These are phyloP conservation scores for Zizania palustris DNA, from an alignment of 202 grass and related monocot species.

Conservation along the genomic window DNA sequence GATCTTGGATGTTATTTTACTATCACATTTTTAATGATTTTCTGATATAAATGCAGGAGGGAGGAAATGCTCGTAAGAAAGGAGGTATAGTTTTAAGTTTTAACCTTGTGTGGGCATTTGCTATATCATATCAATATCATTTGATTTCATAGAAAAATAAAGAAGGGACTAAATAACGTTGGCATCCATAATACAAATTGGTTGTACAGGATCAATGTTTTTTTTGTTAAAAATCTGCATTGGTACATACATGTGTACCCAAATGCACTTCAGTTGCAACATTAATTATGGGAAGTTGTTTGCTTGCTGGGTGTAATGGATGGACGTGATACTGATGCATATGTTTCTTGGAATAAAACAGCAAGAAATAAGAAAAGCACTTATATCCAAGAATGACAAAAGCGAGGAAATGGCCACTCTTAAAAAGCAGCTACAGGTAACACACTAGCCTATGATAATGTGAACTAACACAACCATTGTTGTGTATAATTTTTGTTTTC, in stretches of 20 bases:
- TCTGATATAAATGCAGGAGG: conserved; percentile 64
- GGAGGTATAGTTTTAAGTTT: conserved; percentile 64
- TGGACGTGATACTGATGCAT: conserved; percentile 25
- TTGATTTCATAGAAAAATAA: background rate
- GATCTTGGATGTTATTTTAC: conserved; percentile 33
- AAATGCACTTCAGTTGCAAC: background rate
- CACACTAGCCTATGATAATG: conserved; percentile 19
- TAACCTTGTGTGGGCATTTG: conserved; percentile 22
- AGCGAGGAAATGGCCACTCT: conserved; percentile 68
- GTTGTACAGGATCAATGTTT: background rate
- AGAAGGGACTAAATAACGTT: background rate
- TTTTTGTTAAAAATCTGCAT: background rate
- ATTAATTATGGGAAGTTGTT: background rate
- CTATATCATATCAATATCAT: conserved; percentile 1
- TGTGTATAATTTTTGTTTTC: conserved; percentile 37
- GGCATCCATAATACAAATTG: conserved; percentile 22
- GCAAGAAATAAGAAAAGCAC: conserved; percentile 84
- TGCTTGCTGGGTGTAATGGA: conserved; percentile 17
- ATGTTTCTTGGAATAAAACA: conserved; percentile 50
- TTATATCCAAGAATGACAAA: conserved; percentile 75
- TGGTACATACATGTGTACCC: conserved; percentile 2
- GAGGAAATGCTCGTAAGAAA: conserved; percentile 85
- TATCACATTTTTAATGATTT: conserved; percentile 34
- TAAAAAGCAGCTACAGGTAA: conserved; percentile 79
- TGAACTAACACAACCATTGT: conserved; percentile 8